phyloP scores from a whole-genome alignment of 306 rosid genomes.

The Datisca glomerata region DNA sequence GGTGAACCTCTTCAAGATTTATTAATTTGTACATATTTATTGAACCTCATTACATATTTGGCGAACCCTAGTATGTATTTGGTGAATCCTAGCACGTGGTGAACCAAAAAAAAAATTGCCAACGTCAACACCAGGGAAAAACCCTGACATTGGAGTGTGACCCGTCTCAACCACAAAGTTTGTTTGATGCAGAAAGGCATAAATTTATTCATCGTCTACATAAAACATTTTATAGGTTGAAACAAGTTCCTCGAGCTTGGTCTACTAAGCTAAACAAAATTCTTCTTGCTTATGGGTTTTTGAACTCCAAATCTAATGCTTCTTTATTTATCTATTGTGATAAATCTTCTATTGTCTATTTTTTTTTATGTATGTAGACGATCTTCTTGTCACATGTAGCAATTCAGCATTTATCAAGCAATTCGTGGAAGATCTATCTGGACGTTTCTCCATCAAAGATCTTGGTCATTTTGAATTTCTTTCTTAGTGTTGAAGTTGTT shows the following conservation, averaged over 20 bases:
- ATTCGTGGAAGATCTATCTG: background rate
- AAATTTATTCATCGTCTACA: no score
- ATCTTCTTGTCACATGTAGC: background rate
- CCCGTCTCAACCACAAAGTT: background rate
- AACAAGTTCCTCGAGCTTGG: constrained; percentile 5
- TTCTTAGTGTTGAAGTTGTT: background rate
- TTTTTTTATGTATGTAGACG: no score
- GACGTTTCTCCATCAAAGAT: background rate
- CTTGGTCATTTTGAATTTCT: background rate
- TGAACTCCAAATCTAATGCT: background rate
- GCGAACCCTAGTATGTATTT: no score
- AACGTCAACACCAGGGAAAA: no score
- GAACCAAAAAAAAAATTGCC: no score
- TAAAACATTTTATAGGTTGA: background rate
- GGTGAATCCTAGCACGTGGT: no score
- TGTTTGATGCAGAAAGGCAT: background rate
- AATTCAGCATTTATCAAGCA: background rate
- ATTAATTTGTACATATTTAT: no score
- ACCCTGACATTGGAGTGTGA: no score
- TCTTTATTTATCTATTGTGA: background rate
- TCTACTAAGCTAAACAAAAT: no score
- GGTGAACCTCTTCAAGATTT: no score
- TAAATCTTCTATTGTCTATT: background rate
- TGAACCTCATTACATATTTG: no score
- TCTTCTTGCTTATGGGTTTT: background rate